Conservation (phyloP, 139 green algal species). For the Asterochloris erici region DNA sequence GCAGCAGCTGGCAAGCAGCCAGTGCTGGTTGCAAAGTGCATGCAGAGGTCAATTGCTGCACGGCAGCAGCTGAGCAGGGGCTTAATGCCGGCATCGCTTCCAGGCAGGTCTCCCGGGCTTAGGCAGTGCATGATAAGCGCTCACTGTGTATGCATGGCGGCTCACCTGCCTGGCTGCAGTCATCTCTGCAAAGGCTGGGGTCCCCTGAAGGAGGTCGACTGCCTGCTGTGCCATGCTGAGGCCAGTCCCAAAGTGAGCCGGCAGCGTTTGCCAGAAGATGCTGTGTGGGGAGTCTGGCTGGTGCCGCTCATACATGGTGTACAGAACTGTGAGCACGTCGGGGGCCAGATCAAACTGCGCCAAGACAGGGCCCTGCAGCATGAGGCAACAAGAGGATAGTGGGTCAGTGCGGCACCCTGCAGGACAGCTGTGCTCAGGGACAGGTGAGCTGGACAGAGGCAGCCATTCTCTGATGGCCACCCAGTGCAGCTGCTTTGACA, state of each 20-base stretch:
- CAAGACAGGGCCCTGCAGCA: slow-evolving; percentile 4
- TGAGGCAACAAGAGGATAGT: not conserved
- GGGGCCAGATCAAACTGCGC: not conserved
- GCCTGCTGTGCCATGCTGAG: slow-evolving; percentile 25
- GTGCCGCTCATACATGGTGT: slow-evolving; percentile 50
- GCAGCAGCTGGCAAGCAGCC: not conserved
- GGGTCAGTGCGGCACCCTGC: not conserved
- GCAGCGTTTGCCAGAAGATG: slow-evolving; percentile 47
- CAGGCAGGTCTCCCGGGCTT: too few relatives aligned
- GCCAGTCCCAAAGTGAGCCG: slow-evolving; percentile 33
- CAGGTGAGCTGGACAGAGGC: not conserved
- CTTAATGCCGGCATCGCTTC: too few relatives aligned
- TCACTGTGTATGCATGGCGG: not conserved
- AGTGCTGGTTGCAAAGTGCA: too few relatives aligned
- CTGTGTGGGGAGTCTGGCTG: slow-evolving; percentile 37
- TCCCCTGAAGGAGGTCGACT: slow-evolving; percentile 27
- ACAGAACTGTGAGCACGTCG: slow-evolving; percentile 5
- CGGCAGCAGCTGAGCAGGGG: too few relatives aligned
- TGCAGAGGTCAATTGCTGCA: too few relatives aligned
- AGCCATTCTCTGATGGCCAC: not conserved
- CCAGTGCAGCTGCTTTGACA: not conserved
- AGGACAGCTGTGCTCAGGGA: not conserved
- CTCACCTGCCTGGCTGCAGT: slow-evolving; percentile 23
- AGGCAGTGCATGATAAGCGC: too few relatives aligned
- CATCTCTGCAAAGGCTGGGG: slow-evolving; percentile 21